phyloP scores from a whole-genome alignment of 1,284 basidiomycete genomes.

The Ganoderma multipileum region DNA sequence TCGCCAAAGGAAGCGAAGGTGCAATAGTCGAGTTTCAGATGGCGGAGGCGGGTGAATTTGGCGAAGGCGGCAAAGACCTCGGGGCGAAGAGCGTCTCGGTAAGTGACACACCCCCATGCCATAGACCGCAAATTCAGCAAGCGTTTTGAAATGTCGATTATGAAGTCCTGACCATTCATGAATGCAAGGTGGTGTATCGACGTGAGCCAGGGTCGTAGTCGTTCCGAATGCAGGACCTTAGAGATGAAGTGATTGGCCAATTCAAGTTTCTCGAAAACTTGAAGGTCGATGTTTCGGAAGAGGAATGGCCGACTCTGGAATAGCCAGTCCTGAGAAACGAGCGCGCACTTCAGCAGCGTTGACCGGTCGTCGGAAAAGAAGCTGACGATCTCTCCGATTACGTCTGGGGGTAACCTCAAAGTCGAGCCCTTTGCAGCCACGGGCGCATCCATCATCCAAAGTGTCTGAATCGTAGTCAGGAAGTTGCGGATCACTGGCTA shows the following conservation, averaged over 20 bases:
- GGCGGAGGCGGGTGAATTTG: not conserved
- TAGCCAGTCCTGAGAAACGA: not conserved
- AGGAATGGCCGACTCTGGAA: not conserved
- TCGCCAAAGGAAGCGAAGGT: not conserved
- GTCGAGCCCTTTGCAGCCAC: too few relatives aligned
- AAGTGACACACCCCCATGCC: not conserved
- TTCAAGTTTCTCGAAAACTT: not conserved
- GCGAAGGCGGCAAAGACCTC: not conserved
- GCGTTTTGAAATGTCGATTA: not conserved
- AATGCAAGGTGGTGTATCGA: not conserved
- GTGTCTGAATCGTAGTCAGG: too few relatives aligned
- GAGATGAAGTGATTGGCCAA: not conserved
- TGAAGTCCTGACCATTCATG: not conserved
- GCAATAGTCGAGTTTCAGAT: not conserved
- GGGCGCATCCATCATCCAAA: too few relatives aligned
- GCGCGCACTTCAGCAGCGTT: not conserved
- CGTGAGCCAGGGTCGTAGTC: not conserved
- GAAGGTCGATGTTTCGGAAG: not conserved
- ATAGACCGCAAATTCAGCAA: not conserved
- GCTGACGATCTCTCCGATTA: not conserved
- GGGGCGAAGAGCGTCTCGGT: not conserved
- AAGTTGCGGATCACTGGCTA: too few relatives aligned
- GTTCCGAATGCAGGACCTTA: not conserved
- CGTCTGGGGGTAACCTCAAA: not conserved
- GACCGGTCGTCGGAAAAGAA: not conserved